Conservation (phyloP, 495 filamentous ascomycete species). For the Neurospora sp. region DNA sequence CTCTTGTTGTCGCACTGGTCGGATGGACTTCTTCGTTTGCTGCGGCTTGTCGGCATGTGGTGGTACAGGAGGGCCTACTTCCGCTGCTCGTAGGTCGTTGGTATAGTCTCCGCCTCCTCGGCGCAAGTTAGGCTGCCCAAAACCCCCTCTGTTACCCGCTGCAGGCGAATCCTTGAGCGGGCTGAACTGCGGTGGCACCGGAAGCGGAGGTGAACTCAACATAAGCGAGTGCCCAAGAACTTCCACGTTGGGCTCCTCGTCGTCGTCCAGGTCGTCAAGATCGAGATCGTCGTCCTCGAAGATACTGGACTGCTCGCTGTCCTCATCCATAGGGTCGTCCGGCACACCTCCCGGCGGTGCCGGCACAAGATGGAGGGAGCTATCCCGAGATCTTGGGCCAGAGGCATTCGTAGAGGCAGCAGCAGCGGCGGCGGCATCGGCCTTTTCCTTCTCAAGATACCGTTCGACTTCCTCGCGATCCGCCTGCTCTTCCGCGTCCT, state of each 20-base stretch:
- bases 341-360: constrained; percentile 18
- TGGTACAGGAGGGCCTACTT: constrained; percentile 1
- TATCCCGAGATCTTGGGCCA: background rate
- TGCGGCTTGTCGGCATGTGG: constrained; percentile 14
- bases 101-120: background rate
- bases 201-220: constrained; percentile 24
- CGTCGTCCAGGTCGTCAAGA: constrained; percentile 38
- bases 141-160: constrained; percentile 30
- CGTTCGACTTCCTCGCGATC: background rate
- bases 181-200: constrained; percentile 30
- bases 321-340: constrained; percentile 21
- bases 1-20: constrained; percentile 13
- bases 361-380: constrained; percentile 25
- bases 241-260: constrained; percentile 37
- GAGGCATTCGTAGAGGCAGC: background rate
- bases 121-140: background rate
- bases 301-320: constrained; percentile 37
- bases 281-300: constrained; percentile 43
- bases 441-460: background rate
- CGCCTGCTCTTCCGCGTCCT: constrained; percentile 23
- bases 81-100: background rate
- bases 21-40: constrained; percentile 17
- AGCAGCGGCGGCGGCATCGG: background rate
- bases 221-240: constrained; percentile 35
- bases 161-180: constrained; percentile 37